A percentile compares a stretch with the other conserved stretches of the same genome.
These are phyloP conservation scores for Ceratobasidium sp. DNA, from an alignment of 1,284 basidiomycete species.

Conservation along the genomic window DNA sequence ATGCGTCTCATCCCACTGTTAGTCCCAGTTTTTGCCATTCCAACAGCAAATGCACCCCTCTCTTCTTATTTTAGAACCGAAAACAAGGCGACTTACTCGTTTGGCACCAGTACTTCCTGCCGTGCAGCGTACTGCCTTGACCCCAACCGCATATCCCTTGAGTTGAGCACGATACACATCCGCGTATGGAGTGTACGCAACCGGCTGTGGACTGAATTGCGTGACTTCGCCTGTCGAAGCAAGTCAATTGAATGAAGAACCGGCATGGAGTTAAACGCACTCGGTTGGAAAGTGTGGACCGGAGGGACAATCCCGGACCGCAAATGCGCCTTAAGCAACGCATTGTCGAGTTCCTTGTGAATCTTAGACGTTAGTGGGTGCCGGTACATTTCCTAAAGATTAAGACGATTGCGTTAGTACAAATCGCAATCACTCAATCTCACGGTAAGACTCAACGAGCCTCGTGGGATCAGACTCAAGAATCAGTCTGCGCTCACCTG, in stretches of 20 bases:
- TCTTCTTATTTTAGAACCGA: slow-evolving; percentile 1
- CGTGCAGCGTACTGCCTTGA: slow-evolving; percentile 42
- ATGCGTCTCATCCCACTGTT: no score
- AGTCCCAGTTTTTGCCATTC: neutral
- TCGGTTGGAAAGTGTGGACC: slow-evolving; percentile 39
- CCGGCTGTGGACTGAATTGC: slow-evolving; percentile 37
- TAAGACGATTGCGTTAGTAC: slow-evolving; percentile 8
- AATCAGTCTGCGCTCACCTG: slow-evolving; percentile 16
- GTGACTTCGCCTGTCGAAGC: slow-evolving; percentile 31
- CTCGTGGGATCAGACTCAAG: no score
- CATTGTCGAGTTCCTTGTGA: slow-evolving; percentile 43
- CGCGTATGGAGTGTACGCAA: slow-evolving; percentile 40
- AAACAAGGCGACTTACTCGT: slow-evolving; percentile 24
- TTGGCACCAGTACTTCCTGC: slow-evolving; percentile 42
- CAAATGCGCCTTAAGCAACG: slow-evolving; percentile 39
- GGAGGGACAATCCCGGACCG: slow-evolving; percentile 40
- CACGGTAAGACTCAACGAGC: neutral
- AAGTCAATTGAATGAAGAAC: neutral
- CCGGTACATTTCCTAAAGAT: slow-evolving; percentile 41
- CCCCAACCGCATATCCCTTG: slow-evolving; percentile 40
- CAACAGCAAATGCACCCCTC: slow-evolving; percentile 3
- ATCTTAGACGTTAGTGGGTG: slow-evolving; percentile 42
- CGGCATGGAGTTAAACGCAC: neutral
- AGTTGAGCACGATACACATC: slow-evolving; percentile 39
- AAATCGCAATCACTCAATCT: neutral